Percentiles rank a stretch among this genome's conserved stretches.
phyloP scores from a whole-genome alignment of 2,329 filamentous ascomycete genomes.

The Boeremia lycopersici region DNA sequence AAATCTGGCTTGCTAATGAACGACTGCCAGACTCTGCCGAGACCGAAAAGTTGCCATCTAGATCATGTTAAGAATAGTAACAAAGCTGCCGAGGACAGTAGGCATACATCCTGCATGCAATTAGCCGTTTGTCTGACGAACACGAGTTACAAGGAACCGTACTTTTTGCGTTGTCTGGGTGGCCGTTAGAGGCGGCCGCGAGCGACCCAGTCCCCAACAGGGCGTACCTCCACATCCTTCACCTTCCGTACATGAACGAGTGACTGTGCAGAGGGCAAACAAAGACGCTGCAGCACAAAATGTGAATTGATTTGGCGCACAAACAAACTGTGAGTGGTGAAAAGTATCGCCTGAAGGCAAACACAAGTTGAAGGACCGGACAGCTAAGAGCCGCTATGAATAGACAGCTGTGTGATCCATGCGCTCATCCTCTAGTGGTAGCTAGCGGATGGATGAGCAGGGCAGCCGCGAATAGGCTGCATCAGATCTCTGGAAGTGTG shows the following conservation, averaged over 20 bases:
- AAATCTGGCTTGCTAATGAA: background rate
- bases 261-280: conserved; percentile 18
- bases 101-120: conserved; percentile 26
- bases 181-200: conserved; percentile 21
- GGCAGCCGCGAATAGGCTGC: conserved; percentile 27
- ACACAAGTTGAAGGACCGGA: conserved; percentile 2
- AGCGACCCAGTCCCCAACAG: conserved; percentile 23
- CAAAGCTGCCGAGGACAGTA: background rate
- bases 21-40: conserved; percentile 1
- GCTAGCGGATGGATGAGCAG: conserved; percentile 20
- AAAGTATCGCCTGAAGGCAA: conserved; percentile 8
- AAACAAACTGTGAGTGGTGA: conserved; percentile 9
- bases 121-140: background rate
- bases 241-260: conserved; percentile 17
- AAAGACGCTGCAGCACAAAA: conserved; percentile 16
- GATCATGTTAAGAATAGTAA: background rate
- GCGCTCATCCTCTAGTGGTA: conserved; percentile 26
- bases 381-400: conserved; percentile 28
- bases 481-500: conserved; percentile 20
- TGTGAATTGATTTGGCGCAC: conserved; percentile 4
- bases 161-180: conserved; percentile 23
- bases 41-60: conserved; percentile 15
- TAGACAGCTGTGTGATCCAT: conserved; percentile 32
- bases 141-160: conserved; percentile 9
- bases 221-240: conserved; percentile 32